Conservation (phyloP, 768 basidiomycete genomes). For the Leucocoprinus leucothites region DNA sequence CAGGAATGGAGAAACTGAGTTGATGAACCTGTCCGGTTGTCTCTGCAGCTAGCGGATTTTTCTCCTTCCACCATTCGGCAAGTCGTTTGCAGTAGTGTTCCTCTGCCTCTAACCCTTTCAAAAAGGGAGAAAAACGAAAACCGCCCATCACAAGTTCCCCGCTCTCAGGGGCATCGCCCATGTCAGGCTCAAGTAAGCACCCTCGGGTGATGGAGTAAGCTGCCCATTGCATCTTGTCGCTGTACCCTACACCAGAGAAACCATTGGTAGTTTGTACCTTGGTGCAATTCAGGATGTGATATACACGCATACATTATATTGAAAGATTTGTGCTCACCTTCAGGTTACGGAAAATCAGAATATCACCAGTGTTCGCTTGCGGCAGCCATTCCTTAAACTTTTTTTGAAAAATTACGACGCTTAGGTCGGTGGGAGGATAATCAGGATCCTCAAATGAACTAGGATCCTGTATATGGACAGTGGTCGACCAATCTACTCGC, state of each 20-base stretch:
- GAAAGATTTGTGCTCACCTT: neutral
- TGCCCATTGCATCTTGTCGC: constrained; percentile 2
- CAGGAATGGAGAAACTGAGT: neutral
- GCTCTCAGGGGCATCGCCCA: neutral
- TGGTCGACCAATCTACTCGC: neutral
- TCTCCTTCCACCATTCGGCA: constrained; percentile 9
- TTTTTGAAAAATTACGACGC: neutral
- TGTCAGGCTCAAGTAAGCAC: neutral
- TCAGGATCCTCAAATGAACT: neutral
- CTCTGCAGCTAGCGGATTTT: neutral
- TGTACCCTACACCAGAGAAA: constrained; percentile 3
- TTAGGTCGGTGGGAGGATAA: neutral
- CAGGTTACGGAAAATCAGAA: neutral
- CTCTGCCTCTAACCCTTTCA: neutral
- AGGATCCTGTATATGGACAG: constrained; percentile 2
- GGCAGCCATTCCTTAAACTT: constrained; percentile 8
- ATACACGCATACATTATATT: too few relatives aligned
- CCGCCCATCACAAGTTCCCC: constrained; percentile 2
- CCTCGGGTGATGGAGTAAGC: neutral
- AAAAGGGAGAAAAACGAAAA: neutral
- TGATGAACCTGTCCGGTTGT: constrained; percentile 1
- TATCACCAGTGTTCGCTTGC: neutral
- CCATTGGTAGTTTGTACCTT: neutral
- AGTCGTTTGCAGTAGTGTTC: constrained; percentile 9
- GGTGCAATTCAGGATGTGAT: neutral